Evolutionary conservation across 179 eudicot genomes (phyloP).

Genomic region (Spergularia azorica): DNA sequence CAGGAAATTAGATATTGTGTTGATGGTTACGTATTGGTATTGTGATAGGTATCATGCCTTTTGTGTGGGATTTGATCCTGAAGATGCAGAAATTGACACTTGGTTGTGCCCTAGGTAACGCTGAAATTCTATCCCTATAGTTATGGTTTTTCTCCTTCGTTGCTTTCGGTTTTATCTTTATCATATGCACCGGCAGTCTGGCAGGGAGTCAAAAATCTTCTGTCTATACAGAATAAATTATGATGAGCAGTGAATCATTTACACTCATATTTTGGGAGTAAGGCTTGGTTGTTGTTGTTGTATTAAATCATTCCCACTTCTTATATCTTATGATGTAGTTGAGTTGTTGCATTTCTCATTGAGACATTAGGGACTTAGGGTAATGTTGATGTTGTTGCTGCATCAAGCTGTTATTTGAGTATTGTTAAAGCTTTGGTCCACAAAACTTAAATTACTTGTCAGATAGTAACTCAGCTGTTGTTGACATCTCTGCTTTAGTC

Average conservation of each 20-base stretch:
- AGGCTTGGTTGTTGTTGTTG: too few species aligned
- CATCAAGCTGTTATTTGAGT: not conserved
- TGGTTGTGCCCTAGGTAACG: slow-evolving; percentile 96
- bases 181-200: too few species aligned
- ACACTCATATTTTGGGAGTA: too few species aligned
- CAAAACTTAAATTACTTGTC: not conserved
- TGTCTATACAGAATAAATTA: not conserved
- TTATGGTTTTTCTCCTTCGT: not conserved
- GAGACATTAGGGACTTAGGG: not conserved
- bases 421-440: not conserved
- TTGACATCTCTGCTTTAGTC: not conserved
- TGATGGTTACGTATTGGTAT: slow-evolving; percentile 31
- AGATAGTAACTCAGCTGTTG: not conserved
- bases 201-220: not conserved
- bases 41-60: slow-evolving; percentile 88
- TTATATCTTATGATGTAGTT: not conserved
- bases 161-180: not conserved
- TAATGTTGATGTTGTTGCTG: not conserved
- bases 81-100: slow-evolving; percentile 68
- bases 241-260: not conserved
- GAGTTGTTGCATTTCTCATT: not conserved
- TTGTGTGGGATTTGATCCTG: slow-evolving; percentile 95
- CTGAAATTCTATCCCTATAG: not conserved
- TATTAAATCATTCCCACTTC: not conserved
- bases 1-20: not conserved